A percentile compares a stretch with the other conserved stretches of the same genome.
These are phyloP conservation scores for Guadua angustifolia DNA, from an alignment of 176 grass and related monocot species.

Conservation along the genomic window DNA sequence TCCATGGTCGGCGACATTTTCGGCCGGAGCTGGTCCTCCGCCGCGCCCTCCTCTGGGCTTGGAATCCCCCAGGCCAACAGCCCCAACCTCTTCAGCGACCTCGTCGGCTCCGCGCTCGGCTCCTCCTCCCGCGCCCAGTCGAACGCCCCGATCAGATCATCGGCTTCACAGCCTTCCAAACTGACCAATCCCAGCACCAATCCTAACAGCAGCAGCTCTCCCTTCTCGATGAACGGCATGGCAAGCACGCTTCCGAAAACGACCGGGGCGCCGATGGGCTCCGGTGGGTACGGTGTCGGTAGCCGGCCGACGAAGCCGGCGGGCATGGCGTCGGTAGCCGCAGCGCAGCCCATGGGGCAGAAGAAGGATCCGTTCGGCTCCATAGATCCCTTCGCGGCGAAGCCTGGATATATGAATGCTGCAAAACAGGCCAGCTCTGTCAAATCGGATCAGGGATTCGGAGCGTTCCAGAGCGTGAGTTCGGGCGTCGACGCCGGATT, in stretches of 20 bases:
- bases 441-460: conserved; percentile 61
- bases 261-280: conserved; percentile 42
- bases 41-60: conserved; percentile 61
- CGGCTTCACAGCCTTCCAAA: conserved; percentile 47
- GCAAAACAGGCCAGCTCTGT: conserved; percentile 39
- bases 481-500: conserved; percentile 46
- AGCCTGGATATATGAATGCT: conserved; percentile 52
- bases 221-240: conserved; percentile 82
- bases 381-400: conserved; percentile 70
- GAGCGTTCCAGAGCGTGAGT: conserved; percentile 51
- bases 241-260: conserved; percentile 73
- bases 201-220: conserved; percentile 26
- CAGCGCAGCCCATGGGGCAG: conserved; percentile 50
- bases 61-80: conserved; percentile 72
- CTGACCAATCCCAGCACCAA: conserved; percentile 39
- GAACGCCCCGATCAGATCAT: conserved; percentile 74
- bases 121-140: conserved; percentile 49
- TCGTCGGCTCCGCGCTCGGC: conserved; percentile 79
- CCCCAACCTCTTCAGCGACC: conserved; percentile 88
- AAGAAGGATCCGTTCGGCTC: conserved; percentile 86
- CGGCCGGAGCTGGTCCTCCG: conserved; percentile 80
- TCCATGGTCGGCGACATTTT: conserved; percentile 98
- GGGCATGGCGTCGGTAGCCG: conserved; percentile 45
- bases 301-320: conserved; percentile 65
- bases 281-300: conserved; percentile 50